These are phyloP conservation scores for Pyrenochaeta sp. DNA, from an alignment of 2,329 filamentous ascomycete genomes.

Conservation along the genomic window DNA sequence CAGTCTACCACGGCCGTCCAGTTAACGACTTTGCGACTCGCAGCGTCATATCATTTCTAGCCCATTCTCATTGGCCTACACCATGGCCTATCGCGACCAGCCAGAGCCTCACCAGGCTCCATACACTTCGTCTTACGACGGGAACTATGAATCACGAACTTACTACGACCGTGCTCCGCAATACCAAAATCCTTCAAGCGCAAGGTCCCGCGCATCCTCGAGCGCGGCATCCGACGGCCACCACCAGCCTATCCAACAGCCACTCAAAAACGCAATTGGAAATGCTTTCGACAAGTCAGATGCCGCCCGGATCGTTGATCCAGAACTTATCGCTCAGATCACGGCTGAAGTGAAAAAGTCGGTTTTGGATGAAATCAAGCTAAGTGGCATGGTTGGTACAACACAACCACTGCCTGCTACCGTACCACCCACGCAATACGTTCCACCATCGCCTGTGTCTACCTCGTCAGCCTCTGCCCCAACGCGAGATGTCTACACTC, in stretches of 20 bases:
- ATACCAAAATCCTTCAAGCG: constrained; percentile 31
- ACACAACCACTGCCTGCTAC: constrained; percentile 40
- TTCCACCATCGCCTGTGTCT: constrained; percentile 54
- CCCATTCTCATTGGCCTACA: constrained; percentile 20
- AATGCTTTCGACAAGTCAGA: constrained; percentile 63
- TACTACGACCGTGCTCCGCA: constrained; percentile 36
- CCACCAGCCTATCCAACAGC: constrained; percentile 53
- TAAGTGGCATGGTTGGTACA: constrained; percentile 44
- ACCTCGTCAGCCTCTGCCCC: constrained; percentile 57
- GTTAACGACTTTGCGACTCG: constrained; percentile 12
- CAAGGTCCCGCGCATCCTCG: constrained; percentile 39
- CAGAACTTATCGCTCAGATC: constrained; percentile 68
- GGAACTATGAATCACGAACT: constrained; percentile 19
- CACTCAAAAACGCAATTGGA: constrained; percentile 66
- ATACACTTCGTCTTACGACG: constrained; percentile 29
- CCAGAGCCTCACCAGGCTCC: constrained; percentile 24
- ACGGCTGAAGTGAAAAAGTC: constrained; percentile 64
- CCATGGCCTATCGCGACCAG: constrained; percentile 28
- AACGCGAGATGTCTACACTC: constrained; percentile 61
- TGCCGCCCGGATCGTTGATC: constrained; percentile 62
- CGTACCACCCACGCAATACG: constrained; percentile 46
- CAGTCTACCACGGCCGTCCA: constrained; percentile 19
- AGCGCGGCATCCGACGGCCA: constrained; percentile 41
- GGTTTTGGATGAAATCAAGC: constrained; percentile 58
- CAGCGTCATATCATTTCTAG: constrained; percentile 27